phyloP scores from a whole-genome alignment of 2,329 filamentous ascomycete genomes.

The Arthrobotrys megalospora region DNA sequence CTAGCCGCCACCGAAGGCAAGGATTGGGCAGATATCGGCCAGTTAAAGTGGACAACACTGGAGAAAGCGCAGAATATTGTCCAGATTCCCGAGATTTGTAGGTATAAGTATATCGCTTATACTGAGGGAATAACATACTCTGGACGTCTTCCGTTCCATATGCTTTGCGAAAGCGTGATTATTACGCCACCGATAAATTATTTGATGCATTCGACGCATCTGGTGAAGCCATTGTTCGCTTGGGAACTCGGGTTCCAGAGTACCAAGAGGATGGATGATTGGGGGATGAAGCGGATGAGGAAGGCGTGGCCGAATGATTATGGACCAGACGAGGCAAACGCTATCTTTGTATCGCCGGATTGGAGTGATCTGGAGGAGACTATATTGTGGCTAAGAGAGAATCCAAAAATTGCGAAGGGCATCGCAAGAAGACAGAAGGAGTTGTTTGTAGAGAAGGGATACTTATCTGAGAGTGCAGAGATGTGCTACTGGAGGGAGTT shows the following conservation, averaged over 20 bases:
- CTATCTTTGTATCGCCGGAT: constrained; percentile 71
- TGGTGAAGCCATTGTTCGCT: constrained; percentile 70
- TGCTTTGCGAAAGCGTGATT: constrained; percentile 71
- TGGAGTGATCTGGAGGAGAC: constrained; percentile 72
- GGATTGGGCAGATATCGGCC: constrained; percentile 71
- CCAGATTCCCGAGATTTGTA: constrained; percentile 71
- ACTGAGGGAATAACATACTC: constrained; percentile 73
- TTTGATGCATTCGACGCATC: constrained; percentile 71
- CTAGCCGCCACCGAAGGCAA: constrained; percentile 66
- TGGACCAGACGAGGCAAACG: constrained; percentile 68
- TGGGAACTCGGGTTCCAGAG: constrained; percentile 63
- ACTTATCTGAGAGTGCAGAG: constrained; percentile 71
- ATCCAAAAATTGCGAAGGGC: constrained; percentile 67
- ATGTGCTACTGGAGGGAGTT: constrained; percentile 72
- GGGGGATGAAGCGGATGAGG: constrained; percentile 45
- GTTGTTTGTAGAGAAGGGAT: constrained; percentile 69
- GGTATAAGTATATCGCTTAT: constrained; percentile 71
- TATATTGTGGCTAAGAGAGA: constrained; percentile 69
- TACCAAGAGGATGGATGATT: constrained; percentile 41
- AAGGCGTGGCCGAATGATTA: constrained; percentile 68
- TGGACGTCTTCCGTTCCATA: constrained; percentile 72
- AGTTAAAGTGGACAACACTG: constrained; percentile 67
- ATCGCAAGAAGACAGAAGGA: constrained; percentile 71
- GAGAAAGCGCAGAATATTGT: constrained; percentile 69
- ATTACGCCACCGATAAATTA: constrained; percentile 69